Evolutionary conservation across 192 early-diverging fungal species (phyloP), one percentile per base, ranked within the genome.

Genomic region (Dissophora globulifera): DNA sequence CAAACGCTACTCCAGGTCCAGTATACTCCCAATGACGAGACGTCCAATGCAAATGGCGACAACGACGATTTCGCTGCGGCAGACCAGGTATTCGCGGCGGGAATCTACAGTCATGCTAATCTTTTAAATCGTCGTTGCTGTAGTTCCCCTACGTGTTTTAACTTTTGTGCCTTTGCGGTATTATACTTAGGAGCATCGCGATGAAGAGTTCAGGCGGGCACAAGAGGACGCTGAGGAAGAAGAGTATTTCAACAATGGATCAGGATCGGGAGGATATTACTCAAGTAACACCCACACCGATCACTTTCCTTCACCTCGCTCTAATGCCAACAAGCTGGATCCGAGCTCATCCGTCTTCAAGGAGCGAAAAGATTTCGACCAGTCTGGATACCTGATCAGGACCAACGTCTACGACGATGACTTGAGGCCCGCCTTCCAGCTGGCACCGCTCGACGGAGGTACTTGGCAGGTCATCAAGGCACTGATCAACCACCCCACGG

Each of bases 1-100:
- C 88, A 89, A 55, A 92, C 90, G 20, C 62, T 94, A n/a, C 59
- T 92, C 38, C 91, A 94, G 76, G 89, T 92, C 23, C 91, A 92
- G 78, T 89, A 90, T 61, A 45, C 88, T 23, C 92, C 92, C 20
- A 78, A 81, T 45, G 79, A 85, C 48, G 80, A 82, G 42, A 81
- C 78, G 10, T 49, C 69, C n/a, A 56, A 76, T 20, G 11, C 47
- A 16, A 50, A 72, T 41, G 45, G n/a, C 16, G 53, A 67, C 27
- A 56, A 57, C 10, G 20, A 45, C 10, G 78, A 81, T 7, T 47
- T 57, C 13, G 58, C 65, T 35, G 13, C 55, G 29, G 80, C 82
- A 48, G 79, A 80, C 38, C 79, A 80, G 45, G 62, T 78, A 35
- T 58, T 29, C 26, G 11, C 17, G 1, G 1, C 25, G n/a, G n/a